Base-by-base conservation (phyloP, 2,329 filamentous ascomycete genomes). In the Stromatinia cepivora region DNA sequence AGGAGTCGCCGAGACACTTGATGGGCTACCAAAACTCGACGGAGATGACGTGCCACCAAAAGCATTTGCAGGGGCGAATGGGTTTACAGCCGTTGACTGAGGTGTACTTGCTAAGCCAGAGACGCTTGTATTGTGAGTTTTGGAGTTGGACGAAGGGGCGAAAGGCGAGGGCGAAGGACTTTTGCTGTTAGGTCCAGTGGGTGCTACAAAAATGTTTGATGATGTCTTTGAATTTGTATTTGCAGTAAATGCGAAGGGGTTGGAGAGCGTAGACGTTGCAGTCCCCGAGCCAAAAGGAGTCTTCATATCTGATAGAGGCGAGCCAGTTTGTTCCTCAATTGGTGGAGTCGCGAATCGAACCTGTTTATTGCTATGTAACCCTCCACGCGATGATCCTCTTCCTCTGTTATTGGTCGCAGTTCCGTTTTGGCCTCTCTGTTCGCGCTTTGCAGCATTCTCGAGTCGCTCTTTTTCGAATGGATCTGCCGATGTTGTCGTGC, bases 371-470 rank as follows among this genome's bases (percentile, higher is more conserved):
- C 31, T 66, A 36, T 69, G 72, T n/a, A 64, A 64, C 28, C 61
- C 67, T 36, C 70, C 65, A 67, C 71, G 67, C 42, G 66, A 64
- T n/a, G 63, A 53, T n/a, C 72, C 74, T 71, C 72, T 70, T 31
- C 75, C 74, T 71, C 74, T 67, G 28, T 67, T 70, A 52, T 72
- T 76, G 50, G 56, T 59, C 59, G 70, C 70, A 48, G 69, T 70
- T 36, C 70, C 71, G 46, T 70, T 74, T 59, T 74, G 70, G 34
- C 72, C 73, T 66, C 74, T 68, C 54, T 76, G 74, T 57, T 73
- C 70, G 50, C 77, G 73, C 69, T 77, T 78, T 34, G 77, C 74
- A 48, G 76, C 77, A 76, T 79, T 79, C 70, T 78, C 74, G 58
- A 73, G 71, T 71, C 77, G 74, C 46, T 77, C 77, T 69, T 71